Evolutionary conservation across 2,329 filamentous ascomycete genomes (phyloP).

Genomic region (Blastomyces parvus): DNA sequence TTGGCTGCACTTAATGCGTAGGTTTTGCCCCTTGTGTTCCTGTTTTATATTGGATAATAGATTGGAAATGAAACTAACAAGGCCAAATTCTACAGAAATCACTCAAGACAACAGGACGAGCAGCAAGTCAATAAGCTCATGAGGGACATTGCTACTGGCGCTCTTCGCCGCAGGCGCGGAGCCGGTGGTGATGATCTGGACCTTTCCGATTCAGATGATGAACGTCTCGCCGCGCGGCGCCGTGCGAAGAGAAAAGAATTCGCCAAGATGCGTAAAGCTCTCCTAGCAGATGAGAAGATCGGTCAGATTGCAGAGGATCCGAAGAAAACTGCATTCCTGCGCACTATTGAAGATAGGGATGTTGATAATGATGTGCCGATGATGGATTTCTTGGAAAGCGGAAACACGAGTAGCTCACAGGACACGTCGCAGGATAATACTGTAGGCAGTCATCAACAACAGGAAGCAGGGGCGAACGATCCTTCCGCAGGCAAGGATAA

Average conservation of each 20-base stretch:
- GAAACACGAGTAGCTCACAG: slow-evolving; percentile 17
- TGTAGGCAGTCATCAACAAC: background rate
- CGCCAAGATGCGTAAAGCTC: slow-evolving; percentile 79
- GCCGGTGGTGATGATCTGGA: slow-evolving; percentile 65
- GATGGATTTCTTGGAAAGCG: slow-evolving; percentile 55
- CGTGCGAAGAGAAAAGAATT: slow-evolving; percentile 81
- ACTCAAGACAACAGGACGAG: slow-evolving; percentile 70
- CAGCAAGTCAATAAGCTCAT: slow-evolving; percentile 84
- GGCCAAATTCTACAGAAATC: slow-evolving; percentile 49
- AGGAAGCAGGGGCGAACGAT: slow-evolving; percentile 10
- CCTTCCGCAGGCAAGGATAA: slow-evolving; percentile 17
- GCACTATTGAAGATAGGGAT: slow-evolving; percentile 76
- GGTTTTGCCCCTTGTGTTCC: slow-evolving; percentile 33
- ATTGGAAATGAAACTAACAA: background rate
- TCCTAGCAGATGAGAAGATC: slow-evolving; percentile 80
- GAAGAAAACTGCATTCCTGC: slow-evolving; percentile 81
- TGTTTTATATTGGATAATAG: background rate
- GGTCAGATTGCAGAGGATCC: slow-evolving; percentile 83
- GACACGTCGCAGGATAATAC: slow-evolving; percentile 14
- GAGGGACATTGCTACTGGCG: slow-evolving; percentile 84
- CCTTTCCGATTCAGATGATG: slow-evolving; percentile 84
- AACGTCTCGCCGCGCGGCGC: slow-evolving; percentile 59
- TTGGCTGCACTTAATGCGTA: slow-evolving; percentile 83
- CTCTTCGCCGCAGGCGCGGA: slow-evolving; percentile 68
- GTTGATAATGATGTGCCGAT: slow-evolving; percentile 49